Percentiles rank a stretch among this genome's conserved stretches.
Evolutionary conservation across 225 moss, liverwort and hornwort genomes (phyloP).

Genomic region (Marchantia paleacea): DNA sequence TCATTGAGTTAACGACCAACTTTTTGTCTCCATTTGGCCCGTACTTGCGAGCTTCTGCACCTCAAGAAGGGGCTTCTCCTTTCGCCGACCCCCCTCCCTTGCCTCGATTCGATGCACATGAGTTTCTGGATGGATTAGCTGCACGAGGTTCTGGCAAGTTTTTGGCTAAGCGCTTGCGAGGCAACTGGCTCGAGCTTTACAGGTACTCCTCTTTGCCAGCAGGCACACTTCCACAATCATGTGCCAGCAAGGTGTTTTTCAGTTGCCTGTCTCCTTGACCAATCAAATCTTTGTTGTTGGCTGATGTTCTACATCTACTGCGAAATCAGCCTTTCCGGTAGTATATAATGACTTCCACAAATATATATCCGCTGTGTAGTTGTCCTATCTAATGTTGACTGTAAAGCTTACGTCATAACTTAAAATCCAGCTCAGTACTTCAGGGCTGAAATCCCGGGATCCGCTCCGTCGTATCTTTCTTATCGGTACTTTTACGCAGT

Average conservation of each 20-base stretch:
- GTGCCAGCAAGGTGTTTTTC: neutral
- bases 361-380: no score
- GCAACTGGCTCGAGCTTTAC: constrained; percentile 97
- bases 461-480: no score
- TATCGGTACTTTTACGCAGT: no score
- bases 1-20: constrained; percentile 88
- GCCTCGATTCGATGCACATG: constrained; percentile 76
- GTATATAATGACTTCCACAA: no score
- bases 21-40: constrained; percentile 97
- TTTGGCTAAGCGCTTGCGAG: constrained; percentile 82
- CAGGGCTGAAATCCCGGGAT: neutral
- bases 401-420: neutral
- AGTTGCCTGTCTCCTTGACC: neutral
- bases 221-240: neutral
- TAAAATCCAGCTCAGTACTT: neutral
- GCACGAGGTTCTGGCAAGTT: constrained; percentile 97
- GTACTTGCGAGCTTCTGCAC: constrained; percentile 84
- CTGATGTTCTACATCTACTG: no score
- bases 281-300: no score
- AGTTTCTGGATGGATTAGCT: constrained; percentile 78
- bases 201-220: constrained; percentile 42
- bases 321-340: no score
- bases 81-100: constrained; percentile 93
- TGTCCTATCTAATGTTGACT: neutral
- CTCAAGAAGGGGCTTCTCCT: constrained; percentile 89